Evolutionary conservation across 495 filamentous ascomycete genomes (phyloP).

Genomic region (Bacidia gigantensis): DNA sequence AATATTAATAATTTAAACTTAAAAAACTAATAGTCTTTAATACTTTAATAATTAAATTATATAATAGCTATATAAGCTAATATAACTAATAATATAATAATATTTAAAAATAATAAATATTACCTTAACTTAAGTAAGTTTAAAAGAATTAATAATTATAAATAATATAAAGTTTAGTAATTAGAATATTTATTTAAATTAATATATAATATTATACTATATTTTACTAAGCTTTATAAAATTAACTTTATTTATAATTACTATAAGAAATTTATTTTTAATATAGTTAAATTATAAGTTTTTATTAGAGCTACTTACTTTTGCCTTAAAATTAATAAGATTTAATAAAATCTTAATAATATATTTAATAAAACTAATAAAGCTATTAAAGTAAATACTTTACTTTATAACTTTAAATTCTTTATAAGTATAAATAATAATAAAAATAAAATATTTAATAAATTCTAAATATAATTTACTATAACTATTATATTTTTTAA

Average conservation of each 20-base stretch:
- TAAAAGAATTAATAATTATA: slow-evolving; percentile 2
- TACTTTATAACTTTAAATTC: background rate
- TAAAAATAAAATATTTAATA: background rate
- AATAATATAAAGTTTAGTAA: background rate
- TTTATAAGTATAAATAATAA: background rate
- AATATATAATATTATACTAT: background rate
- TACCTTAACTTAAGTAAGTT: background rate
- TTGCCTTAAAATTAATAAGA: background rate
- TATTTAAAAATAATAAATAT: background rate
- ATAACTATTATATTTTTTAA: background rate
- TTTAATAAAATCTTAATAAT: background rate
- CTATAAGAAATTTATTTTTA: background rate
- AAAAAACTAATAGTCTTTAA: too few relatives aligned
- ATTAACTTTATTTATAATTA: slow-evolving; percentile 1
- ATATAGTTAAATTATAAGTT: background rate
- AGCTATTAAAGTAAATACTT: background rate
- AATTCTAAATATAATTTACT: background rate
- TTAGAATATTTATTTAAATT: background rate
- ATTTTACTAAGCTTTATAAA: background rate
- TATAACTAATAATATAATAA: background rate
- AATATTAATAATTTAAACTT: background rate
- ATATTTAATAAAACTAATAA: background rate
- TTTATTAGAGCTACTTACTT: background rate
- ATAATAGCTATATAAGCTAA: background rate
- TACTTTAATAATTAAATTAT: too few relatives aligned